phyloP scores from a whole-genome alignment of 306 rosid species.

The Cyclanthera cordifolia region DNA sequence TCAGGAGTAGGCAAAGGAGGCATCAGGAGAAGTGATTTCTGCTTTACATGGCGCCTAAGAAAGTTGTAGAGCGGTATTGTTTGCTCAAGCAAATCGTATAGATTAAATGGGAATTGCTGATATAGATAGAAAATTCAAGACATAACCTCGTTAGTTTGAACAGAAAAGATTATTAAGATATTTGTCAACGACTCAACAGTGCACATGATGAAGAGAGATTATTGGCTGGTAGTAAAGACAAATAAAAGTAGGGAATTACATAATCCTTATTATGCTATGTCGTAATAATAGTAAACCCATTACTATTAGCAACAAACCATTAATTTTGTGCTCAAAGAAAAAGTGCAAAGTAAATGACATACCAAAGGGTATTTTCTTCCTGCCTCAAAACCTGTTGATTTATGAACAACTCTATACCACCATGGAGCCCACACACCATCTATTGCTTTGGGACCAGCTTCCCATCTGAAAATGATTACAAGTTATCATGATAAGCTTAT shows the following conservation, averaged over 20 bases:
- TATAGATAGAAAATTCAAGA: slow-evolving; percentile 14
- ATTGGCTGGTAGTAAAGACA: neutral
- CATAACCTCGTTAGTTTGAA: slow-evolving; percentile 6
- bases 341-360: slow-evolving; percentile 9
- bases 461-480: slow-evolving; percentile 49
- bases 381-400: slow-evolving; percentile 48
- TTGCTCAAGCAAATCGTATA: slow-evolving; percentile 58
- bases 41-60: slow-evolving; percentile 50
- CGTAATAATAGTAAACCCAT: neutral
- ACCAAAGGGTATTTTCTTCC: slow-evolving; percentile 48
- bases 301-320: neutral
- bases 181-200: neutral
- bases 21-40: slow-evolving; percentile 31
- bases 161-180: neutral
- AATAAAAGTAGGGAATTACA: neutral
- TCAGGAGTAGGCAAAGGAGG: slow-evolving; percentile 52
- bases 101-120: slow-evolving; percentile 57
- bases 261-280: neutral
- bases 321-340: neutral
- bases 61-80: slow-evolving; percentile 59
- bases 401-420: slow-evolving; percentile 58
- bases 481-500: slow-evolving; percentile 16
- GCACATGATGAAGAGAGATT: neutral
- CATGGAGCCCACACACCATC: slow-evolving; percentile 87
- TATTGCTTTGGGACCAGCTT: slow-evolving; percentile 60